phyloP scores from a whole-genome alignment of 2,329 filamentous ascomycete genomes.

The Pseudogymnoascus sp. region DNA sequence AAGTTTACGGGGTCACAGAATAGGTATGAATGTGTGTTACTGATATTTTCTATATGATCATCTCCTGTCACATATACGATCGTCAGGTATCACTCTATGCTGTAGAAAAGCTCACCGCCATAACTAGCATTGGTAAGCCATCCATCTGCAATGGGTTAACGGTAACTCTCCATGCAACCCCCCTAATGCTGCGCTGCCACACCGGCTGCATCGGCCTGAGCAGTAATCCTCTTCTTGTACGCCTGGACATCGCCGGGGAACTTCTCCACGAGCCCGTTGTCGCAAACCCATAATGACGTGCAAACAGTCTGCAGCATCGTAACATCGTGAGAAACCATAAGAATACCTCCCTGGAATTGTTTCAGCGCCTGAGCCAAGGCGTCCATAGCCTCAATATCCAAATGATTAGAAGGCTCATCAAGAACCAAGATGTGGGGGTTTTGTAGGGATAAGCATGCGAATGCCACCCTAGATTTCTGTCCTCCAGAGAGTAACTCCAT shows the following conservation, averaged over 20 bases:
- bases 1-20: background rate
- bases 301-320: constrained; percentile 98
- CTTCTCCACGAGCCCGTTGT: constrained; percentile 87
- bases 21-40: constrained; percentile 4
- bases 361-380: constrained; percentile 76
- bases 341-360: constrained; percentile 84
- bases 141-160: background rate
- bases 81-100: background rate
- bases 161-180: background rate
- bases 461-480: constrained; percentile 96
- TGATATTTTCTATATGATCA: constrained; percentile 1
- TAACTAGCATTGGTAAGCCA: background rate
- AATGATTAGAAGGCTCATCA: constrained; percentile 95
- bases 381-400: constrained; percentile 99
- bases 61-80: background rate
- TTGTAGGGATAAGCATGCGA: constrained; percentile 86
- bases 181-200: constrained; percentile 63
- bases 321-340: constrained; percentile 99
- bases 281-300: constrained; percentile 91
- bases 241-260: constrained; percentile 91
- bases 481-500: constrained; percentile 91
- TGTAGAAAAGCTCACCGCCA: background rate
- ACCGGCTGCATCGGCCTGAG: constrained; percentile 79
- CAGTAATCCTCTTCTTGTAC: constrained; percentile 93
- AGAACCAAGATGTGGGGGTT: constrained; percentile 97